Evolutionary conservation across 225 moss, liverwort and hornwort genomes (phyloP).

Genomic region (Polytrichum commune): DNA sequence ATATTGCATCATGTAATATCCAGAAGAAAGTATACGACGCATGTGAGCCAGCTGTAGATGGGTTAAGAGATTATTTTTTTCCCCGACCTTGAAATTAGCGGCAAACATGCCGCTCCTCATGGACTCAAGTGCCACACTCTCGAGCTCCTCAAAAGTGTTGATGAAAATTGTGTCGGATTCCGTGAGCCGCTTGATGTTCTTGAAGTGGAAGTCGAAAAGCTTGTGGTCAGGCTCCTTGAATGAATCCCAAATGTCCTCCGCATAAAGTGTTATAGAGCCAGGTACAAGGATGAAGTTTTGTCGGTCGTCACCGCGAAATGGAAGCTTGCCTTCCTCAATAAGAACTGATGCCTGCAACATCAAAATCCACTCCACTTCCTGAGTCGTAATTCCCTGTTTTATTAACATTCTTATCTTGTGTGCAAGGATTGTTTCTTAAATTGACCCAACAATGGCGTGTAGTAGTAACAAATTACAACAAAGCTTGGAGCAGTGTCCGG

Average conservation of each 20-base stretch:
- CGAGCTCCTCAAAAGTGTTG: slow-evolving; percentile 43
- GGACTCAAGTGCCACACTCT: slow-evolving; percentile 9
- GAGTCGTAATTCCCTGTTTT: too few relatives aligned
- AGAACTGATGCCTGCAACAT: neutral
- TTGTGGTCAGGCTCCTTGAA: neutral
- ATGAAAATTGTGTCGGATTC: slow-evolving; percentile 35
- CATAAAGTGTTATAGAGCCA: neutral
- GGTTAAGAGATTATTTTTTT: neutral
- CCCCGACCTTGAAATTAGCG: slow-evolving; percentile 17
- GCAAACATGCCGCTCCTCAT: slow-evolving; percentile 16
- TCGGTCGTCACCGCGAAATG: neutral
- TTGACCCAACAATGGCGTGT: too few relatives aligned
- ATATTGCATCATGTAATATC: too few relatives aligned
- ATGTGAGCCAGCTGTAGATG: too few relatives aligned
- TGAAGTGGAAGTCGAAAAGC: neutral
- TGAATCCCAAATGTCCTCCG: neutral
- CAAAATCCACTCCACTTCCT: too few relatives aligned
- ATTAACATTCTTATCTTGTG: too few relatives aligned
- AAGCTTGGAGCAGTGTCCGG: too few relatives aligned
- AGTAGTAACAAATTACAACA: too few relatives aligned
- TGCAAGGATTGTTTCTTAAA: too few relatives aligned
- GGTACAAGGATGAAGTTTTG: neutral
- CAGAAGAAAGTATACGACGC: too few relatives aligned
- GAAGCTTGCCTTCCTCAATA: neutral
- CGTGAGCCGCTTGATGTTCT: slow-evolving; percentile 3